Conservation (phyloP, 345 rosid species). For the Arabidopsis arenosa region DNA sequence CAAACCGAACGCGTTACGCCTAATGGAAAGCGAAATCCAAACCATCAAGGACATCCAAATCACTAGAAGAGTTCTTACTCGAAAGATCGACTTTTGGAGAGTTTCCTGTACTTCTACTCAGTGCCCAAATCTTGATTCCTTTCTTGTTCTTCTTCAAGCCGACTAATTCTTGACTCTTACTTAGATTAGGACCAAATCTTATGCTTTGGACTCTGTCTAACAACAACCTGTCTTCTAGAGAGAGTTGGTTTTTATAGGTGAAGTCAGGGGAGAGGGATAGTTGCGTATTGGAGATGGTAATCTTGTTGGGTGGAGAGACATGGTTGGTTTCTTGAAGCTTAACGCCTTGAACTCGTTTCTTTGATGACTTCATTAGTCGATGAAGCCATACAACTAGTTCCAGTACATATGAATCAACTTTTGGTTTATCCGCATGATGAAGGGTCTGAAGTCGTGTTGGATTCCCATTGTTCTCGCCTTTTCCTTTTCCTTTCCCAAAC, state of each 20-base stretch:
- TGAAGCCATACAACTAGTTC: slow-evolving; percentile 83
- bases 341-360: slow-evolving; percentile 53
- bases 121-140: slow-evolving; percentile 47
- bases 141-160: slow-evolving; percentile 43
- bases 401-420: slow-evolving; percentile 70
- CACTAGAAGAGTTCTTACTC: slow-evolving; percentile 38
- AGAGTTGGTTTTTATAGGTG: slow-evolving; percentile 51
- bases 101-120: slow-evolving; percentile 71
- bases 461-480: slow-evolving; percentile 42
- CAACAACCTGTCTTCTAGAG: slow-evolving; percentile 66
- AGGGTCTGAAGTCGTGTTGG: slow-evolving; percentile 83
- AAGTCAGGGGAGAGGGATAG: slow-evolving; percentile 41
- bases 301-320: slow-evolving; percentile 45
- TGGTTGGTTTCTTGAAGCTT: slow-evolving; percentile 43
- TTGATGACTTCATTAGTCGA: slow-evolving; percentile 58
- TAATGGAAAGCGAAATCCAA: slow-evolving; percentile 44
- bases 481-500: slow-evolving; percentile 43
- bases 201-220: slow-evolving; percentile 54
- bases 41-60: slow-evolving; percentile 64
- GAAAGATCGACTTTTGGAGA: slow-evolving; percentile 55
- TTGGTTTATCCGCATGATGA: slow-evolving; percentile 72
- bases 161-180: slow-evolving; percentile 83
- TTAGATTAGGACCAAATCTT: slow-evolving; percentile 60
- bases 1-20: background rate
- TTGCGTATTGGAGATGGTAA: slow-evolving; percentile 48